Evolutionary conservation across 2,329 filamentous ascomycete genomes (phyloP), one percentile per base, ranked within the genome.

Genomic region (Macrophomina tecta): DNA sequence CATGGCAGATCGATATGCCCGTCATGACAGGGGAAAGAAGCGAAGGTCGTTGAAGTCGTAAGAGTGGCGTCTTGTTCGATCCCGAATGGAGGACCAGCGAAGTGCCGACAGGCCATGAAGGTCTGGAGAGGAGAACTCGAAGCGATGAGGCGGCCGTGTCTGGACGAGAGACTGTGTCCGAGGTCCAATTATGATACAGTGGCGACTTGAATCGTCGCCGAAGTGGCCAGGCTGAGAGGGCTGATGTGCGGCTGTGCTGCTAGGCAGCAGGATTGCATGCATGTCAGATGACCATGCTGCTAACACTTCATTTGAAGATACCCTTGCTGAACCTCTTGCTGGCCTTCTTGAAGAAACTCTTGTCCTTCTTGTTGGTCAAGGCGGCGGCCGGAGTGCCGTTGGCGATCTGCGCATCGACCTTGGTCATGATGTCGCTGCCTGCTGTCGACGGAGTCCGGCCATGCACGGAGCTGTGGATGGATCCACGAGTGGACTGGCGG

Each of bases 251-350:
- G 58, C 45, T 38, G 30, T 32, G 42, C 32, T 9, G 45, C 58
- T n/a, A 49, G 58, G 58, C 56, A 48, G 42, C 40, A 61, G 56
- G 40, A 36, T 60, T 16, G 30, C 9, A 11, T 6, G 30, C 9
- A 14, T 18, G 28, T 30, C 32, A 38, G 12, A 40, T 23, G 45
- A 49, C 36, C 30, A 38, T 23, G 11, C 5, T 9, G 32, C 45
- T 7, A 7, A 12, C 23, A 12, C 58, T 38, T 62, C 58, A 79
- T 70, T 74, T 76, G 76, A 79, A 79, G 67, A 79, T 38, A 61
- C 69, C 75, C 66, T 70, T 69, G 28, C 76, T 78, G 61, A 79
- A 70, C 65, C 72, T 72, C 74, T 78, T 79, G 68, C 76, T 77
- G 70, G 72, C 75, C 61, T 75, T 77, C 67, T 74, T 75, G 45